A percentile compares a stretch with the other conserved stretches of the same genome.
Conservation (phyloP, 768 basidiomycete genomes). For the Mycena haematopus region DNA sequence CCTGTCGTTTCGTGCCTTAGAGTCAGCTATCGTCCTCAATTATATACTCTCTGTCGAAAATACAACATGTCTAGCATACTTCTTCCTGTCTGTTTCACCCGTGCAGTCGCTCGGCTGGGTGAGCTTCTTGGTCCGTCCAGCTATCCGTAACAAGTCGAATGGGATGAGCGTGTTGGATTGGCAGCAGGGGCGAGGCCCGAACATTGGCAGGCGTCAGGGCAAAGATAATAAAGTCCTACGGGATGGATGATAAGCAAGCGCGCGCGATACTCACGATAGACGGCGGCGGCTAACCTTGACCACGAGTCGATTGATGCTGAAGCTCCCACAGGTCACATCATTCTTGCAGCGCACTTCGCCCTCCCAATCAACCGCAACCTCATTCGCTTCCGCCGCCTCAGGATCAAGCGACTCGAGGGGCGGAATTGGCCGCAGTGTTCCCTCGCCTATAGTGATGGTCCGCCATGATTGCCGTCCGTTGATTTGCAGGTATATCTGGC, state of each 20-base stretch:
- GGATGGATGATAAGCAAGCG: neutral
- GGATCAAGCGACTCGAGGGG: conserved; percentile 30
- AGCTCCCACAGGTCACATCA: conserved; percentile 50
- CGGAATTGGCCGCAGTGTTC: conserved; percentile 46
- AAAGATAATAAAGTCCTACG: conserved; percentile 62
- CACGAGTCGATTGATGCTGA: conserved; percentile 48
- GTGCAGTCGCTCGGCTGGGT: conserved; percentile 44
- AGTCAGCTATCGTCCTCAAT: too few relatives aligned
- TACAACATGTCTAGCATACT: conserved; percentile 14
- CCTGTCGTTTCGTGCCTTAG: neutral
- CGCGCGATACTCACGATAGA: neutral
- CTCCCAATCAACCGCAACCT: conserved; percentile 58
- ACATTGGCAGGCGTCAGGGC: conserved; percentile 52
- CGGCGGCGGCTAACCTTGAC: conserved; percentile 50
- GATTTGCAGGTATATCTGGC: conserved; percentile 51
- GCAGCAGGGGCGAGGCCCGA: conserved; percentile 49
- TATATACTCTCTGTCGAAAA: neutral
- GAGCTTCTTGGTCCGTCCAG: conserved; percentile 45
- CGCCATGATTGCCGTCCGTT: conserved; percentile 45
- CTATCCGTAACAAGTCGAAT: conserved; percentile 64
- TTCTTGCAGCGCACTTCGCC: conserved; percentile 53
- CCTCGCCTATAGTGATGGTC: conserved; percentile 50
- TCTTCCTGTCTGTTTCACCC: conserved; percentile 8
- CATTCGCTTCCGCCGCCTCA: conserved; percentile 27
- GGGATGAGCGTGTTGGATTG: conserved; percentile 51